Conservation (phyloP, 495 filamentous ascomycete species). For the Venustampulla echinocandica region DNA sequence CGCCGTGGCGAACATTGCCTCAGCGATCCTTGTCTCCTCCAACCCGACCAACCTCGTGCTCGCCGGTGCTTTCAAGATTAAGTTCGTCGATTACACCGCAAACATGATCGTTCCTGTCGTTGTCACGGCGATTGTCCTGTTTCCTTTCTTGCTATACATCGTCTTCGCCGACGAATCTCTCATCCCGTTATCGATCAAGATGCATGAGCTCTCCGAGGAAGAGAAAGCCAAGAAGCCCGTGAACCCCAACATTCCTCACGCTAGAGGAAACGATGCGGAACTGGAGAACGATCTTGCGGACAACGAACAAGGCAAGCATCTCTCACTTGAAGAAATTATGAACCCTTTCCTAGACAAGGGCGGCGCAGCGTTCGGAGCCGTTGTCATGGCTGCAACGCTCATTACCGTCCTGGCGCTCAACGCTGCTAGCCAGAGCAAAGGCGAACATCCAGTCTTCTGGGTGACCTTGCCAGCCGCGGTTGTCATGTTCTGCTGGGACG, state of each 20-base stretch:
- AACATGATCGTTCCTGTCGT: slow-evolving; percentile 63
- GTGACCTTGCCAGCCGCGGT: slow-evolving; percentile 54
- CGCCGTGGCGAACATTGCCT: slow-evolving; percentile 57
- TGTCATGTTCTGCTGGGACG: slow-evolving; percentile 55
- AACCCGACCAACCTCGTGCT: slow-evolving; percentile 68
- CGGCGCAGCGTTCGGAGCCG: slow-evolving; percentile 49
- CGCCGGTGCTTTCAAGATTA: slow-evolving; percentile 57
- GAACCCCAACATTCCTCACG: slow-evolving; percentile 59
- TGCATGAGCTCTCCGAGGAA: slow-evolving; percentile 55
- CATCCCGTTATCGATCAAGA: slow-evolving; percentile 53
- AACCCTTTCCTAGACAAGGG: slow-evolving; percentile 59
- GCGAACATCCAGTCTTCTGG: slow-evolving; percentile 46
- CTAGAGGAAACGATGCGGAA: slow-evolving; percentile 45
- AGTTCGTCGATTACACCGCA: slow-evolving; percentile 57
- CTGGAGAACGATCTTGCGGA: slow-evolving; percentile 37
- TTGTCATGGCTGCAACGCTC: slow-evolving; percentile 54
- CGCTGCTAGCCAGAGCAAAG: slow-evolving; percentile 36
- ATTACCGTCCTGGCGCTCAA: slow-evolving; percentile 41
- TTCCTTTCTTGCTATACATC: slow-evolving; percentile 55
- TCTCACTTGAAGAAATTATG: slow-evolving; percentile 60
- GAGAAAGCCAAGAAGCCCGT: slow-evolving; percentile 43
- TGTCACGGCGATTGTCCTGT: slow-evolving; percentile 51
- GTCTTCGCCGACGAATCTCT: slow-evolving; percentile 52
- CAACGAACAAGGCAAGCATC: slow-evolving; percentile 39
- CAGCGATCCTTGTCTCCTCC: slow-evolving; percentile 60